Conservation (phyloP, 2,329 filamentous ascomycete genomes). For the Botrytis galanthina region DNA sequence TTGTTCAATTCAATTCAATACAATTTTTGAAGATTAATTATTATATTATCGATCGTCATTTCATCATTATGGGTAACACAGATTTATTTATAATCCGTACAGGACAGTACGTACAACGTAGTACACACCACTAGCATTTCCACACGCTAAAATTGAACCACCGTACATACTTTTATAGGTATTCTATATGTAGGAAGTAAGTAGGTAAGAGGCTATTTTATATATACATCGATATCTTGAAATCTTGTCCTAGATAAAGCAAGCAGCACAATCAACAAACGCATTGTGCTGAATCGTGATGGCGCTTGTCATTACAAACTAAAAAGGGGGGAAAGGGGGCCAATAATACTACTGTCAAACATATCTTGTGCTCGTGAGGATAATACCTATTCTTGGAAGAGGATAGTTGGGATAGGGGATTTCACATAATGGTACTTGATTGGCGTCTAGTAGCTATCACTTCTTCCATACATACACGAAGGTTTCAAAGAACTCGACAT, state of each 20-base stretch:
- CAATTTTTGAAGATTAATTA: neutral
- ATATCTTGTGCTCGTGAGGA: neutral
- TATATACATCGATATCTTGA: neutral
- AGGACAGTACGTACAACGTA: neutral
- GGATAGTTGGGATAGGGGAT: neutral
- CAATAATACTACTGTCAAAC: neutral
- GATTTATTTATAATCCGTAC: neutral
- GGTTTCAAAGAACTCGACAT: neutral
- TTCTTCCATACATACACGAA: neutral
- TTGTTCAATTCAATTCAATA: neutral
- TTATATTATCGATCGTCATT: constrained; percentile 1
- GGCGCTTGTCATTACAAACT: neutral
- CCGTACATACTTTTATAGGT: neutral
- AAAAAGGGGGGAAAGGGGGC: neutral
- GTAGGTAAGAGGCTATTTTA: neutral
- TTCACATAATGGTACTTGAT: too few relatives aligned
- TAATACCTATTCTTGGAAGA: neutral
- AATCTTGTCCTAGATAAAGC: too few relatives aligned
- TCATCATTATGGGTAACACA: neutral
- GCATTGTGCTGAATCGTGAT: neutral
- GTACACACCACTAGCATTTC: neutral
- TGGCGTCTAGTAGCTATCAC: neutral
- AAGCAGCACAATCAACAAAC: neutral
- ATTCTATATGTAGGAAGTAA: neutral
- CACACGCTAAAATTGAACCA: neutral